Conservation (phyloP, 441 rosid genomes). For the Breynia disticha region DNA sequence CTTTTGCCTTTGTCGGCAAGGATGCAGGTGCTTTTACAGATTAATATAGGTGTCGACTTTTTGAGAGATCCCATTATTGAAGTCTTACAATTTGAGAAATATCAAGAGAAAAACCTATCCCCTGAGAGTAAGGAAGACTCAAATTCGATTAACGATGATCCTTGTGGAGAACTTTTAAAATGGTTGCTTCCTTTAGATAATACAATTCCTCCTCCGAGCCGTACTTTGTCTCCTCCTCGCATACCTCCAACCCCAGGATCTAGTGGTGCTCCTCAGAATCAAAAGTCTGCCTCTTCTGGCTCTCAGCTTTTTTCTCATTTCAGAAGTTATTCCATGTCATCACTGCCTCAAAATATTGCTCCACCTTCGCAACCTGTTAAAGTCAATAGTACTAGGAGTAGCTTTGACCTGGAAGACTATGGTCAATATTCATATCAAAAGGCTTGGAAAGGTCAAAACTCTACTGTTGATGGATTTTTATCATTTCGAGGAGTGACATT, state of each 20-base stretch:
- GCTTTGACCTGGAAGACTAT: conserved; percentile 78
- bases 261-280: conserved; percentile 44
- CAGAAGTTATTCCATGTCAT: conserved; percentile 97
- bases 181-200: conserved; percentile 96
- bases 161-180: conserved; percentile 70
- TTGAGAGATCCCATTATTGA: conserved; percentile 78
- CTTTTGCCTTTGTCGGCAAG: conserved; percentile 66
- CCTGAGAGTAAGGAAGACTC: conserved; percentile 27
- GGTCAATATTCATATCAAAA: conserved; percentile 55
- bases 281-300: conserved; percentile 57
- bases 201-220: conserved; percentile 46
- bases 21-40: conserved; percentile 93
- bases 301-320: conserved; percentile 89
- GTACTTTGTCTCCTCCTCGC: conserved; percentile 52
- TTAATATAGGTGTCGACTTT: conserved; percentile 65
- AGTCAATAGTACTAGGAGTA: conserved; percentile 63
- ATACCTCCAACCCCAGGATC: conserved; percentile 45
- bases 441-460: conserved; percentile 29
- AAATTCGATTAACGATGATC: conserved; percentile 37
- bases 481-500: conserved; percentile 85
- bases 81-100: conserved; percentile 93
- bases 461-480: conserved; percentile 55
- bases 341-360: conserved; percentile 67
- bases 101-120: conserved; percentile 31
- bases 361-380: conserved; percentile 49